phyloP scores from a whole-genome alignment of 1,139 yeast genomes.

The Suhomyces atakaporum region DNA sequence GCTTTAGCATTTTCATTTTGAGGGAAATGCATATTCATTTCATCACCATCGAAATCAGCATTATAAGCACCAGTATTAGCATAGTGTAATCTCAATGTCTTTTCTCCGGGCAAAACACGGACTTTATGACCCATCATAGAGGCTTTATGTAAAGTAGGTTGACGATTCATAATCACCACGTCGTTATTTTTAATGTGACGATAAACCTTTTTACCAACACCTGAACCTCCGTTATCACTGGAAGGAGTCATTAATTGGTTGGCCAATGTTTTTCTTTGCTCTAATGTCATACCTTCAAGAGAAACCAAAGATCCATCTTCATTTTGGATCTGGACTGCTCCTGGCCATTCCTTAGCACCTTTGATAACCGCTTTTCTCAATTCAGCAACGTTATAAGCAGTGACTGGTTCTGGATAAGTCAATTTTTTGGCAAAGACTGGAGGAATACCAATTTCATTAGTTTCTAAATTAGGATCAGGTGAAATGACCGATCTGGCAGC shows the following conservation, averaged over 20 bases:
- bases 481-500: conserved; percentile 99
- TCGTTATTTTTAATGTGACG: conserved; percentile 95
- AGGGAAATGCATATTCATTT: conserved; percentile 99
- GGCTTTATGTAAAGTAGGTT: conserved; percentile 98
- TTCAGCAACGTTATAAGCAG: conserved; percentile 88
- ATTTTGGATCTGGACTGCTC: conserved; percentile 94
- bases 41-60: conserved; percentile 99
- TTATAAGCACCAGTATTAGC: conserved; percentile 99
- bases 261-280: conserved; percentile 95
- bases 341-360: conserved; percentile 99
- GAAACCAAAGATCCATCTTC: conserved; percentile 92
- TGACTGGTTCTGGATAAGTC: conserved; percentile 98
- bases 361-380: conserved; percentile 93
- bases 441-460: conserved; percentile 98
- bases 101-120: conserved; percentile 94
- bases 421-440: conserved; percentile 95
- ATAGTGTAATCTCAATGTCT: conserved; percentile 93
- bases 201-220: conserved; percentile 85
- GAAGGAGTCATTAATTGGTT: conserved; percentile 88
- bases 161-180: conserved; percentile 97
- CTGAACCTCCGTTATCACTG: conserved; percentile 33
- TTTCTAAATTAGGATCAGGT: conserved; percentile 97
- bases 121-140: conserved; percentile 99
- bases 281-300: conserved; percentile 83
- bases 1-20: conserved; percentile 98